Evolutionary conservation across 257 asterid genomes (phyloP).

Genomic region (Nicotiana noctiflora): DNA sequence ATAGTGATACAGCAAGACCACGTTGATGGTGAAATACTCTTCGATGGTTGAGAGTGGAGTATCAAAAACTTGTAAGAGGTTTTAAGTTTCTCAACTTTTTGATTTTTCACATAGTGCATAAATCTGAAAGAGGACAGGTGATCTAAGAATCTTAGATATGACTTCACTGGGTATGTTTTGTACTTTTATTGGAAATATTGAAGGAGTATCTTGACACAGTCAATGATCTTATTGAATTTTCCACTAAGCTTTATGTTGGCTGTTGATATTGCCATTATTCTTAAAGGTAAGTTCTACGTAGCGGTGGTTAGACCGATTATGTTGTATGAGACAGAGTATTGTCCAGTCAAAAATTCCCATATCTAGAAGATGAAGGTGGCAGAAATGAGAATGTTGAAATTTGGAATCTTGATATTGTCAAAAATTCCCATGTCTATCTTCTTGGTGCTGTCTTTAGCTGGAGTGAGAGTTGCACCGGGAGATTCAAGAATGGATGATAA

Average conservation of each 20-base stretch:
- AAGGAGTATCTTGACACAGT: background rate
- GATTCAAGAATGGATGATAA: background rate
- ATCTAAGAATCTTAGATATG: background rate
- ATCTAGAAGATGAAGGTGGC: no score
- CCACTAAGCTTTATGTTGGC: background rate
- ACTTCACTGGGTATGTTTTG: background rate
- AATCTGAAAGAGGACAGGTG: background rate
- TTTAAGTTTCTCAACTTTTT: background rate
- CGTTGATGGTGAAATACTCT: background rate
- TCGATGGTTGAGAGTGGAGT: background rate
- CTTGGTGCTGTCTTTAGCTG: background rate
- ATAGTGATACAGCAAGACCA: background rate
- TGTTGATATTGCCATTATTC: background rate
- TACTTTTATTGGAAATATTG: background rate
- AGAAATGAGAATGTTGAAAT: no score
- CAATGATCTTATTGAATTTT: background rate
- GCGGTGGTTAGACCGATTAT: no score
- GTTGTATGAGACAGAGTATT: no score
- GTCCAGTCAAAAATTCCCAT: no score
- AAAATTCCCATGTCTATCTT: no score
- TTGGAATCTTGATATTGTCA: background rate
- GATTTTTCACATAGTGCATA: background rate
- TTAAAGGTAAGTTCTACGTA: background rate
- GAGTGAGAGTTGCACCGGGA: background rate
- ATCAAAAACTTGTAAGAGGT: background rate